A percentile compares a stretch with the other conserved stretches of the same genome.
Evolutionary conservation across 805 yeast genomes (phyloP).

Genomic region (Kodamaea kakaduensis): DNA sequence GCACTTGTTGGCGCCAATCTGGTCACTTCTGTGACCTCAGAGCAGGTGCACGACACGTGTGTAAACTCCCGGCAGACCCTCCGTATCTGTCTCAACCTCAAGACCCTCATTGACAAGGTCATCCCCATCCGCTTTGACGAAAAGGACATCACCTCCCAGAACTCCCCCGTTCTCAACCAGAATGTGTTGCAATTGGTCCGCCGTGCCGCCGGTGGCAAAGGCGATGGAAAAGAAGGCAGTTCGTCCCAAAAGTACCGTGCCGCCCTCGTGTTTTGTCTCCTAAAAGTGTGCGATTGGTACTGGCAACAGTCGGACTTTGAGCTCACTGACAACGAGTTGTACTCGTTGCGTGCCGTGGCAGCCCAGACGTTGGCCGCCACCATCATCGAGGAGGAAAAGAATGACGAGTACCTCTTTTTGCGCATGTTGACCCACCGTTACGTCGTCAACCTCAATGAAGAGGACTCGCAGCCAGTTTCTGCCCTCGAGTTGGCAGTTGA

Average conservation of each 20-base stretch:
- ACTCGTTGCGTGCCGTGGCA: constrained; percentile 56
- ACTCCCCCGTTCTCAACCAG: constrained; percentile 56
- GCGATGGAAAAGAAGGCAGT: constrained; percentile 51
- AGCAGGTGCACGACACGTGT: constrained; percentile 18
- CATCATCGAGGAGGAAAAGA: constrained; percentile 59
- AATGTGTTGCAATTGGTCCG: constrained; percentile 57
- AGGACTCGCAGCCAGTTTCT: constrained; percentile 60
- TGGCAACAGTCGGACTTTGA: constrained; percentile 54
- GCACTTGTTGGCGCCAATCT: constrained; percentile 1
- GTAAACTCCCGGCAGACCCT: constrained; percentile 67
- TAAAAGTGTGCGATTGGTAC: constrained; percentile 81
- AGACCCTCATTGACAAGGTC: constrained; percentile 64
- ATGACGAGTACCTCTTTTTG: constrained; percentile 62
- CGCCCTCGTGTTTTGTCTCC: constrained; percentile 61
- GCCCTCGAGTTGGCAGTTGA: constrained; percentile 86
- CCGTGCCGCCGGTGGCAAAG: constrained; percentile 78
- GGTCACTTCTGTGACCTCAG: not conserved
- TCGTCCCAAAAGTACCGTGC: constrained; percentile 63
- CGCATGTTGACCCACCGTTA: constrained; percentile 76
- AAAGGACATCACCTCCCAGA: constrained; percentile 47
- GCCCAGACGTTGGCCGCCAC: constrained; percentile 71
- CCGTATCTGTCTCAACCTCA: constrained; percentile 69
- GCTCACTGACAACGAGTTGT: constrained; percentile 64
- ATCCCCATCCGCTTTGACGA: constrained; percentile 63
- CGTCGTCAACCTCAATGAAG: constrained; percentile 58